Evolutionary conservation across 352 stramenopile genomes (phyloP).

Genomic region (Phytopythium oedochilum): DNA sequence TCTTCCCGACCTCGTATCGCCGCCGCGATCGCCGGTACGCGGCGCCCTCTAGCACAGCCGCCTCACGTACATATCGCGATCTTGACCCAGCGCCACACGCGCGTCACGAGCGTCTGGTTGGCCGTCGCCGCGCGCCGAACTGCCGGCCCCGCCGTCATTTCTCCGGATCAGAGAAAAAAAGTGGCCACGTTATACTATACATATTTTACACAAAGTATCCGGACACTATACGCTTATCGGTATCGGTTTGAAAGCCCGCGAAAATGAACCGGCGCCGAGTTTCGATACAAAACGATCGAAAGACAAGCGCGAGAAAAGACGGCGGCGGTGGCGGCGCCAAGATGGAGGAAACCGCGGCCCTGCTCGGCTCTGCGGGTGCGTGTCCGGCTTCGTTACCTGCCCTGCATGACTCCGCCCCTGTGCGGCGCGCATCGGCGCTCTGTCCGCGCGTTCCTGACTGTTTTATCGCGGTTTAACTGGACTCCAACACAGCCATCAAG

Average conservation of each 20-base stretch:
- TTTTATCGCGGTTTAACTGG: neutral
- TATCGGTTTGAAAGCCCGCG: slow-evolving; percentile 2
- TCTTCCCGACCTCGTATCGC: neutral
- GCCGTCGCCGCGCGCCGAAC: slow-evolving; percentile 56
- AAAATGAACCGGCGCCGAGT: neutral
- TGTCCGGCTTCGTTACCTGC: neutral
- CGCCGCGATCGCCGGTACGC: neutral
- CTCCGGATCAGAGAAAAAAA: too few relatives aligned
- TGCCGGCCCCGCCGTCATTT: slow-evolving; percentile 50
- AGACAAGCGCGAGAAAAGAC: neutral
- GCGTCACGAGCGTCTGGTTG: slow-evolving; percentile 47
- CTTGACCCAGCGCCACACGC: slow-evolving; percentile 72
- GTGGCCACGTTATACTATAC: too few relatives aligned
- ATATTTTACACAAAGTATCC: neutral
- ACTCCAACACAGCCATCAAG: slow-evolving; percentile 54
- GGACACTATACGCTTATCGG: neutral
- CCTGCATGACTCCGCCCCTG: neutral
- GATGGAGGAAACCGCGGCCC: slow-evolving; percentile 52
- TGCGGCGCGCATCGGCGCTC: neutral
- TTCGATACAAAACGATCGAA: neutral
- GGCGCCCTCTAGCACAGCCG: neutral
- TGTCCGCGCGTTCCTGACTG: neutral
- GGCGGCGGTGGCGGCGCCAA: neutral
- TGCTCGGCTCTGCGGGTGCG: slow-evolving; percentile 56
- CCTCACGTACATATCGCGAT: slow-evolving; percentile 36